Percentiles rank a stretch among this genome's conserved stretches.
phyloP scores from a whole-genome alignment of 768 basidiomycete species.

The Agrocybe praecox region DNA sequence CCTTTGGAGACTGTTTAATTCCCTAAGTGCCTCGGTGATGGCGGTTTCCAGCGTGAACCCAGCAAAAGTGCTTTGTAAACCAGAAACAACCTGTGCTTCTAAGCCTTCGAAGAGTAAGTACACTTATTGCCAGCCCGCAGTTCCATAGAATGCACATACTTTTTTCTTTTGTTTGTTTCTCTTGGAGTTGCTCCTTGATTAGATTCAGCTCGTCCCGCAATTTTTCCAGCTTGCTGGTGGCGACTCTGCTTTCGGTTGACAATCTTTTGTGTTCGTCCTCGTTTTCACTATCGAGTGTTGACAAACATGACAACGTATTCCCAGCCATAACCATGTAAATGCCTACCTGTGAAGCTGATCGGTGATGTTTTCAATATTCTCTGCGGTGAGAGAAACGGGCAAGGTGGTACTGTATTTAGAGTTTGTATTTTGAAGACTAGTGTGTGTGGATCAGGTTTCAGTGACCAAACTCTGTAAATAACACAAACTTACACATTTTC shows the following conservation, averaged over 20 bases:
- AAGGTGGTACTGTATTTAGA: conserved; percentile 40
- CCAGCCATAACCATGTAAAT: neutral
- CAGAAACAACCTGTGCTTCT: conserved; percentile 39
- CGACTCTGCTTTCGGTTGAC: conserved; percentile 43
- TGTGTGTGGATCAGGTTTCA: neutral
- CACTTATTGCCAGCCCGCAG: neutral
- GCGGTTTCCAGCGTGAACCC: conserved; percentile 44
- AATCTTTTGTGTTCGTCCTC: conserved; percentile 60
- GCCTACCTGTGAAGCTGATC: conserved; percentile 61
- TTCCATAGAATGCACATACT: conserved; percentile 38
- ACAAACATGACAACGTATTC: neutral
- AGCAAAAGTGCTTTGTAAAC: neutral
- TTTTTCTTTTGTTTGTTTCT: conserved; percentile 64
- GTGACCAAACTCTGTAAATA: neutral
- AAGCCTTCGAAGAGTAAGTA: conserved; percentile 35
- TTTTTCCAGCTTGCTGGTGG: conserved; percentile 61
- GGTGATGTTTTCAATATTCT: conserved; percentile 76
- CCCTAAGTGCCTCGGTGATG: conserved; percentile 44
- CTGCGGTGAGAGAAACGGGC: conserved; percentile 35
- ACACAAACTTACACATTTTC: conserved; percentile 56
- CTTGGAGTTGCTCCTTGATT: conserved; percentile 59
- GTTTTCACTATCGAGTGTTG: conserved; percentile 52
- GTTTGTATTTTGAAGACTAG: conserved; percentile 65
- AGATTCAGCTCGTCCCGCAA: conserved; percentile 64
- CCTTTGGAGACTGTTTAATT: conserved; percentile 48